Percentiles rank a stretch among this genome's conserved stretches.
Evolutionary conservation across 129 eudicot species (phyloP).

Genomic region (Helichrysum umbraculigerum): DNA sequence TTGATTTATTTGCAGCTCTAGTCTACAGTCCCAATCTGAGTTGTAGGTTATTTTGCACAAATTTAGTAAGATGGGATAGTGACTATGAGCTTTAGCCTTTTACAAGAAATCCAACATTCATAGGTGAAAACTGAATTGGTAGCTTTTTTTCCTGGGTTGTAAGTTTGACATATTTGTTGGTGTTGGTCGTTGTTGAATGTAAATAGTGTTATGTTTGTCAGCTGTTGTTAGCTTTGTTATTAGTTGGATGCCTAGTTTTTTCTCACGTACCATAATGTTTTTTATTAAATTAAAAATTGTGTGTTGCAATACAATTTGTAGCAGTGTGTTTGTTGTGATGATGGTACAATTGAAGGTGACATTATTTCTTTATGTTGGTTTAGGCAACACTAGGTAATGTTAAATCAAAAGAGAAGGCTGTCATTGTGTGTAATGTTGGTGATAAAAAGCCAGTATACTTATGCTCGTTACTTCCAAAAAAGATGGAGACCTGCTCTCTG

Average conservation of each 20-base stretch:
- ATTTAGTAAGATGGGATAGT: not conserved
- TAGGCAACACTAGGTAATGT: conserved; percentile 80
- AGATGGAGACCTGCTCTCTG: conserved; percentile 65
- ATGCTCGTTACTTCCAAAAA: conserved; percentile 80
- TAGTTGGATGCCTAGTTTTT: not conserved
- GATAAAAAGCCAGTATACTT: conserved; percentile 68
- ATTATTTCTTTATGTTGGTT: conserved; percentile 2
- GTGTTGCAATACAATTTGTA: not conserved
- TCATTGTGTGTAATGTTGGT: conserved; percentile 76
- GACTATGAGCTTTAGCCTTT: too few relatives aligned
- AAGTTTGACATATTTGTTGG: not conserved
- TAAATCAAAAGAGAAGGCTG: conserved; percentile 63
- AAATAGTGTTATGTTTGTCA: not conserved
- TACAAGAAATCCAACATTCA: too few relatives aligned
- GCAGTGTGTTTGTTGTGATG: not conserved
- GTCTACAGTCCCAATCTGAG: not conserved
- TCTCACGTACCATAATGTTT: not conserved
- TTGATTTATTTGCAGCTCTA: not conserved
- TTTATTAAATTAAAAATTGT: not conserved
- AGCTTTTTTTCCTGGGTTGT: too few relatives aligned
- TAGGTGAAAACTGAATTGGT: too few relatives aligned
- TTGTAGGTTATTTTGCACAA: not conserved
- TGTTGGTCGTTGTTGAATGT: not conserved
- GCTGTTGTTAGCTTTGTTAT: conserved; percentile 3
- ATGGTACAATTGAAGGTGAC: not conserved